phyloP scores from a whole-genome alignment of 2,329 filamentous ascomycete species.

The Colletotrichum tanaceti region DNA sequence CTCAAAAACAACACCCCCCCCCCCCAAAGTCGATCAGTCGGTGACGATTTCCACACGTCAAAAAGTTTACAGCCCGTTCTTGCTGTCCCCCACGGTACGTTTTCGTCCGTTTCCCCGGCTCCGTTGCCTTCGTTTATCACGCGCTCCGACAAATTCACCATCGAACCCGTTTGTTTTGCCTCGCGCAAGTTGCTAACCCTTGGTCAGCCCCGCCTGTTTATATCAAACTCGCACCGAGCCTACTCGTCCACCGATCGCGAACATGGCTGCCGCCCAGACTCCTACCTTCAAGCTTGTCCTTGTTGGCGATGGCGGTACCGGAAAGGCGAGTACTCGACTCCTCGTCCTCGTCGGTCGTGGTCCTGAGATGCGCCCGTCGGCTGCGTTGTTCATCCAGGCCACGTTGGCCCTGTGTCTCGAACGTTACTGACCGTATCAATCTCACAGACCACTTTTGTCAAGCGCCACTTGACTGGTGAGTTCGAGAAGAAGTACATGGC shows the following conservation, averaged over 20 bases:
- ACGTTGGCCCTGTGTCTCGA: background rate
- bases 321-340: conserved; percentile 75
- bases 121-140: conserved; percentile 35
- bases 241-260: conserved; percentile 47
- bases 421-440: conserved; percentile 42
- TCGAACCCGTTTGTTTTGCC: conserved; percentile 1
- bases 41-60: conserved; percentile 51
- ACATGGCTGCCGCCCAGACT: conserved; percentile 74
- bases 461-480: conserved; percentile 99
- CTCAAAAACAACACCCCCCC: conserved; percentile 52
- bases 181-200: conserved; percentile 38
- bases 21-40: conserved; percentile 52
- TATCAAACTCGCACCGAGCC: conserved; percentile 50
- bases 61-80: conserved; percentile 37
- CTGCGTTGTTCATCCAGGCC: background rate
- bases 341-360: background rate
- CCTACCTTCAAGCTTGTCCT: conserved; percentile 99
- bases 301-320: conserved; percentile 98
- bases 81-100: conserved; percentile 23
- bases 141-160: conserved; percentile 31
- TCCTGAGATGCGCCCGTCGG: conserved; percentile 1
- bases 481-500: conserved; percentile 99
- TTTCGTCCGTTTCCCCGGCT: conserved; percentile 4
- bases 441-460: conserved; percentile 96
- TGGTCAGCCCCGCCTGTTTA: conserved; percentile 59